phyloP scores from a whole-genome alignment of 1,139 yeast genomes.

The Magnusiomyces paraingens region DNA sequence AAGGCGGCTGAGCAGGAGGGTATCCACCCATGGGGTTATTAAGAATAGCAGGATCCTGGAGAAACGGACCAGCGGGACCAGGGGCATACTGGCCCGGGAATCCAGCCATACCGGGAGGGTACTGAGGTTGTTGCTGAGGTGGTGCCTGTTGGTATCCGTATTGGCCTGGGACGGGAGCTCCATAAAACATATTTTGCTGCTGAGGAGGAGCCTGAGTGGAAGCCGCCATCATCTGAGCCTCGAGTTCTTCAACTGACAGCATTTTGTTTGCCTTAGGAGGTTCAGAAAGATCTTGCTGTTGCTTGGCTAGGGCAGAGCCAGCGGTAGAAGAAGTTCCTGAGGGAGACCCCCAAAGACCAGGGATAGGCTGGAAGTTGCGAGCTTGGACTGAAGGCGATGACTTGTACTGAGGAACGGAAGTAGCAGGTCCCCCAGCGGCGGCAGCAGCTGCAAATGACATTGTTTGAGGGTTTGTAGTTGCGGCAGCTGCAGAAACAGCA shows the following conservation, averaged over 20 bases:
- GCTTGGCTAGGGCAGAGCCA: constrained; percentile 16
- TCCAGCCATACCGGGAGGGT: neutral
- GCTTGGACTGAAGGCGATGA: constrained; percentile 4
- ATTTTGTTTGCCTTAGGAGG: constrained; percentile 28
- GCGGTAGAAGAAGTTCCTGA: constrained; percentile 37
- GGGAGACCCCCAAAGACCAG: constrained; percentile 52
- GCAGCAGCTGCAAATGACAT: constrained; percentile 13
- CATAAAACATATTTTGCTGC: constrained; percentile 17
- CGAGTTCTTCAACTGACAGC: constrained; percentile 67
- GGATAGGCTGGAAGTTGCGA: constrained; percentile 54
- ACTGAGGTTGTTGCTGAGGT: constrained; percentile 2
- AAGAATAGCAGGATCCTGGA: constrained; percentile 23
- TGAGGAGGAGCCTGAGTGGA: constrained; percentile 25
- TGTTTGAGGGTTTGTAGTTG: neutral
- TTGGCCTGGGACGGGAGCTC: constrained; percentile 8
- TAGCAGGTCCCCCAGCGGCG: constrained; percentile 22
- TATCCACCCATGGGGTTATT: constrained; percentile 21
- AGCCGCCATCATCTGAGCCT: constrained; percentile 55
- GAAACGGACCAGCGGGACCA: constrained; percentile 18
- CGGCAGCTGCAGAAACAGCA: neutral
- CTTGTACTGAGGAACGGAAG: neutral
- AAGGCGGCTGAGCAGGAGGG: constrained; percentile 19
- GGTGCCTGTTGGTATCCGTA: constrained; percentile 4
- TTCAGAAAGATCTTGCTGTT: constrained; percentile 13
- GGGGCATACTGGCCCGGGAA: constrained; percentile 15